Conservation (phyloP, 2,329 filamentous ascomycete species). For the Metarhizium robertsii region DNA sequence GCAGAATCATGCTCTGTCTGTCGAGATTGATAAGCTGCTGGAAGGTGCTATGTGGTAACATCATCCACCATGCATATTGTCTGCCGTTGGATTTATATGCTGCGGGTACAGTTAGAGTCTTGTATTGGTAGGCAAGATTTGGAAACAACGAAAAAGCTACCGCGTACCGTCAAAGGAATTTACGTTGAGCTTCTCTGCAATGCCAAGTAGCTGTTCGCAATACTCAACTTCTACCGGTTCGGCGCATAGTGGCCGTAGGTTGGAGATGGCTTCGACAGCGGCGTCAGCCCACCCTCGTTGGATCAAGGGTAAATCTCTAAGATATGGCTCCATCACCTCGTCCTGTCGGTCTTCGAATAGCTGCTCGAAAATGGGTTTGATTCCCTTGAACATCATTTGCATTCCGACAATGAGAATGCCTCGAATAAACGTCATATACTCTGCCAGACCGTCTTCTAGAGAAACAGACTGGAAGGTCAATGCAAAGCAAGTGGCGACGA, state of each 20-base stretch:
- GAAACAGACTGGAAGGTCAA: constrained; percentile 49
- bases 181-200: constrained; percentile 41
- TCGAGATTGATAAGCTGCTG: constrained; percentile 37
- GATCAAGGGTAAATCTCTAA: constrained; percentile 37
- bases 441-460: constrained; percentile 48
- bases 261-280: constrained; percentile 34
- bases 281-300: constrained; percentile 33
- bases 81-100: constrained; percentile 40
- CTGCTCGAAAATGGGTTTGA: constrained; percentile 41
- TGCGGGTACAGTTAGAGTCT: constrained; percentile 12
- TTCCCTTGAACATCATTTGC: constrained; percentile 41
- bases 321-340: constrained; percentile 31
- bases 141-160: not conserved
- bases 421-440: constrained; percentile 52
- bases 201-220: constrained; percentile 32
- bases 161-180: constrained; percentile 42
- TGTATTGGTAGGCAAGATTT: not conserved
- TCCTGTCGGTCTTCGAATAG: constrained; percentile 32
- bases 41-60: constrained; percentile 43
- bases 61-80: constrained; percentile 50
- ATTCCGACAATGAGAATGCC: constrained; percentile 45
- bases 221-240: constrained; percentile 36
- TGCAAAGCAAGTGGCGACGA: constrained; percentile 50
- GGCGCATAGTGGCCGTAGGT: constrained; percentile 33
- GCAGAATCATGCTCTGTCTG: constrained; percentile 36